Base-by-base conservation (phyloP, 768 basidiomycete species). In the Russula sp. region DNA sequence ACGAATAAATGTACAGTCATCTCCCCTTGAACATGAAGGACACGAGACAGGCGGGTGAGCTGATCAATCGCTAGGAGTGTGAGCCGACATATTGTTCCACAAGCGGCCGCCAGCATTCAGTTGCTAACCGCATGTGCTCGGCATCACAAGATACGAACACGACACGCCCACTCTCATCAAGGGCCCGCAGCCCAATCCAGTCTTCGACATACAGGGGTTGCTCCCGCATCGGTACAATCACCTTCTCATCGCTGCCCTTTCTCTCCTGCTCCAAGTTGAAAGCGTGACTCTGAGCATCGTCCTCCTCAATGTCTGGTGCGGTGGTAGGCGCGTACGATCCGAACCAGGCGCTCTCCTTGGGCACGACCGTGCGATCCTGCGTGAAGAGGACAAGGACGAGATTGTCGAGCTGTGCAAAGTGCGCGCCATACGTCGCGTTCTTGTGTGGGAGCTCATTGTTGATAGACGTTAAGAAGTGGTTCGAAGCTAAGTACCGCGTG, bases 271-370 rank as follows among this genome's bases (percentile, higher is more conserved):
- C 49, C 49, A n/a, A 34, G 14, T 48, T 10, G 18, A 50, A 35
- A 34, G 20, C 8, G 5, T 1, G 16, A 3, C 18, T 41, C 52
- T 0, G 22, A 6, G 43, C 56, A 41, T 49, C 42, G 8, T 74
- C 74, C 18, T 79, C 76, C 20, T 76, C 73, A n/a, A 11, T 2
- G n/a, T 53, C 52, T 8, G 70, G 60, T 2, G 73, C 74, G 22
- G 45, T 16, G 42, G n/a, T 7, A 3, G 18, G 0, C 2, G 77
- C 77, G 67, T 87, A 86, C 3, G 87, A 86, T 7, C 88, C 90
- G 72, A 94, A 93, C 91, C 90, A 93, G 11, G 88, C 75, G 67
- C 83, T 89, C 73, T 93, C 90, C 72, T 90, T 90, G 0, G 92
- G 92, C 20, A 92, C 78, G 25, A 90, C 87, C 3, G 88, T 92